phyloP scores from a whole-genome alignment of 108 stramenopile species.

The Conticribra weissflogii region DNA sequence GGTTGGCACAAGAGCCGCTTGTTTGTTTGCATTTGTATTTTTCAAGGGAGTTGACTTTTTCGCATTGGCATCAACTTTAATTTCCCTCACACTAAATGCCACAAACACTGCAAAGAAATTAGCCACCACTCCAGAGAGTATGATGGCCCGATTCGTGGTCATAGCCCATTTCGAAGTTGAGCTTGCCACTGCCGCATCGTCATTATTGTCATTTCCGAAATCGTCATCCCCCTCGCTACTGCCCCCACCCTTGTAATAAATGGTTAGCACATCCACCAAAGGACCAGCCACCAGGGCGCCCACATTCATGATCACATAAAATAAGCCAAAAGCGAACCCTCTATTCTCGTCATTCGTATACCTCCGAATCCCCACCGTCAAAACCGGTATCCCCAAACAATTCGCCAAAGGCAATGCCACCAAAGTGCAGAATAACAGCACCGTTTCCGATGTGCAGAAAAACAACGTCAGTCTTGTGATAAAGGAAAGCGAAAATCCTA shows the following conservation, averaged over 20 bases:
- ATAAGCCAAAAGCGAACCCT: constrained; percentile 88
- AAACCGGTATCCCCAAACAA: constrained; percentile 75
- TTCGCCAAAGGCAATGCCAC: constrained; percentile 56
- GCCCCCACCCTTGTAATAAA: constrained; percentile 25
- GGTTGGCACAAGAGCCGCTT: background rate
- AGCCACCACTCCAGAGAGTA: constrained; percentile 63
- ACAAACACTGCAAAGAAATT: constrained; percentile 65
- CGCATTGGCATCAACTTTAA: constrained; percentile 58
- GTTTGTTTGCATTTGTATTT: background rate
- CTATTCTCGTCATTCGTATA: constrained; percentile 65
- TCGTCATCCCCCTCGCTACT: constrained; percentile 2
- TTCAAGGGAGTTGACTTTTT: background rate
- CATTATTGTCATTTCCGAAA: constrained; percentile 12
- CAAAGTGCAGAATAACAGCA: constrained; percentile 49
- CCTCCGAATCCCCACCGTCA: constrained; percentile 68
- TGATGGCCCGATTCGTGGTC: constrained; percentile 68
- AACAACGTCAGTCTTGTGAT: constrained; percentile 52
- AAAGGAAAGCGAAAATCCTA: constrained; percentile 57
- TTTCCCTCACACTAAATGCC: constrained; percentile 64
- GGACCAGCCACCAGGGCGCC: constrained; percentile 76
- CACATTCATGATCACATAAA: constrained; percentile 86
- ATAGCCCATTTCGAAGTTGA: constrained; percentile 47
- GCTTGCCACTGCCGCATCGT: constrained; percentile 3
- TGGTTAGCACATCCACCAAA: constrained; percentile 72
- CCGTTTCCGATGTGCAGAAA: constrained; percentile 37